A percentile compares a stretch with the other conserved stretches of the same genome.
Evolutionary conservation across 257 asterid species (phyloP).

Genomic region (Cynanchum wilfordii): DNA sequence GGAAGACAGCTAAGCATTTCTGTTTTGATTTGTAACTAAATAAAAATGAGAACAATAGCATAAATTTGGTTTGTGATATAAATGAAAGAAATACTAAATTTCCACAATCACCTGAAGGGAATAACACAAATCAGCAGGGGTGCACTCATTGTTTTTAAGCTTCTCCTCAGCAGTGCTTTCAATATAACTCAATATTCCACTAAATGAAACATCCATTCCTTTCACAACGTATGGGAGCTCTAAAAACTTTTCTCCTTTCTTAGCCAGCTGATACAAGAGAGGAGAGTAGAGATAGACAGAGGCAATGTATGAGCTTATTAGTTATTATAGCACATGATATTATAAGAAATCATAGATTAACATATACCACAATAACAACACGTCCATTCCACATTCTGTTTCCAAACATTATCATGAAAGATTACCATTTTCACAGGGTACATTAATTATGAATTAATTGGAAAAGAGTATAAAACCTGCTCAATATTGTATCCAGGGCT

Average conservation of each 20-base stretch:
- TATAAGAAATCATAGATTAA: neutral
- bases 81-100: neutral
- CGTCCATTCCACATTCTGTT: neutral
- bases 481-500: slow-evolving; percentile 99
- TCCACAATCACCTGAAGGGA: slow-evolving; percentile 35
- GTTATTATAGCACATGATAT: neutral
- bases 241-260: slow-evolving; percentile 77
- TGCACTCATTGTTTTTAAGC: slow-evolving; percentile 48
- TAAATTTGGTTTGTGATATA: neutral
- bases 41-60: neutral
- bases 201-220: slow-evolving; percentile 98
- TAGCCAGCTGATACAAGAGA: slow-evolving; percentile 67
- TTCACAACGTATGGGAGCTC: slow-evolving; percentile 95
- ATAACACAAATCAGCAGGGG: slow-evolving; percentile 45
- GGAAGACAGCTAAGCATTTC: neutral
- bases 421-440: neutral
- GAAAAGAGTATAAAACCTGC: slow-evolving; percentile 41
- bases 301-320: neutral
- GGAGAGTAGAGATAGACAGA: neutral
- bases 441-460: neutral
- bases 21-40: neutral
- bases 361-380: neutral
- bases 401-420: neutral
- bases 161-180: slow-evolving; percentile 85
- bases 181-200: slow-evolving; percentile 90